phyloP scores from a whole-genome alignment of 2,329 filamentous ascomycete species.

The Fusarium cyanostomum region DNA sequence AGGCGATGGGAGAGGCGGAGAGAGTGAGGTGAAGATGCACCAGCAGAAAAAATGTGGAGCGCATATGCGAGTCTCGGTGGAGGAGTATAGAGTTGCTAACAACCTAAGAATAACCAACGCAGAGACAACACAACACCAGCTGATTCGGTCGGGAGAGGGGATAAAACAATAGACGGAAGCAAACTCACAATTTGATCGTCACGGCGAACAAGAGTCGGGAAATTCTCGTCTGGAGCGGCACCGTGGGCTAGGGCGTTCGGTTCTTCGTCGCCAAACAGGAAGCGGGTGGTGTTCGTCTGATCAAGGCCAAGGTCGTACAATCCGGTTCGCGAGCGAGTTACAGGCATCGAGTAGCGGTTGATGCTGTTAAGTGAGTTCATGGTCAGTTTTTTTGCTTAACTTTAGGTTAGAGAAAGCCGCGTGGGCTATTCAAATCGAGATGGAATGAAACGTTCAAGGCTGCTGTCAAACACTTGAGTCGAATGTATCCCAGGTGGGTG shows the following conservation, averaged over 20 bases:
- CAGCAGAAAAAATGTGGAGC: slow-evolving; percentile 36
- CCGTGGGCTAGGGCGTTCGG: slow-evolving; percentile 54
- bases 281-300: slow-evolving; percentile 84
- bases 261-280: slow-evolving; percentile 86
- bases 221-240: slow-evolving; percentile 81
- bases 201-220: slow-evolving; percentile 82
- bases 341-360: slow-evolving; percentile 95
- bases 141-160: background rate
- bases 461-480: background rate
- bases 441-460: background rate
- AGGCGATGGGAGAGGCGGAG: slow-evolving; percentile 16
- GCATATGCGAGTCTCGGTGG: slow-evolving; percentile 10
- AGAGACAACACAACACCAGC: background rate
- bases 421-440: background rate
- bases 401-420: background rate
- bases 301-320: slow-evolving; percentile 77
- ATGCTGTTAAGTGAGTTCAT: slow-evolving; percentile 60
- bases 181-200: slow-evolving; percentile 64
- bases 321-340: slow-evolving; percentile 74
- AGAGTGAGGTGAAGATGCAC: slow-evolving; percentile 30
- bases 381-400: slow-evolving; percentile 28
- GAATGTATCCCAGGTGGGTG: too few species aligned
- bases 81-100: slow-evolving; percentile 20
- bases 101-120: slow-evolving; percentile 8
- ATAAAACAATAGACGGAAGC: background rate